A percentile compares a stretch with the other conserved stretches of the same genome.
Conservation (phyloP, 305 asterid genomes). For the Fraxinus sp. region DNA sequence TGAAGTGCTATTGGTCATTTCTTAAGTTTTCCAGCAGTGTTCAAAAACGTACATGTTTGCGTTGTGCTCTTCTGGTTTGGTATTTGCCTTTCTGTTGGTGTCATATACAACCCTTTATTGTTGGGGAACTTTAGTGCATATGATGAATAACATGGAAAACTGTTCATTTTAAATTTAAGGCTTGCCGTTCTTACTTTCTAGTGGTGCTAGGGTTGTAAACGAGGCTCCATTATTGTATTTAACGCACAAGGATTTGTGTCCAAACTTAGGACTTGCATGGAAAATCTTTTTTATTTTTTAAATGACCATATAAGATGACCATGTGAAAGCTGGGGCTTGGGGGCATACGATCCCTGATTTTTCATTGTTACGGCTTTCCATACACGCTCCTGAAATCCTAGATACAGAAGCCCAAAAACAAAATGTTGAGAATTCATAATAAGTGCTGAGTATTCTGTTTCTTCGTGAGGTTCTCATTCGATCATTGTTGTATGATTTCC, state of each 20-base stretch:
- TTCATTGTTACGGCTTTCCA: neutral
- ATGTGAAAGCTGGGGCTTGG: neutral
- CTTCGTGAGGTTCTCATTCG: neutral
- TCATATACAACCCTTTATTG: neutral
- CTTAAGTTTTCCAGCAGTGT: neutral
- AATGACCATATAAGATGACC: neutral
- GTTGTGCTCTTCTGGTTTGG: neutral
- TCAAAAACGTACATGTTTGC: neutral
- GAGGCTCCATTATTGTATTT: neutral
- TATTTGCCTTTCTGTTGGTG: neutral
- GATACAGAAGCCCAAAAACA: neutral
- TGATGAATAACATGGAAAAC: neutral
- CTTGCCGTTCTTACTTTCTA: neutral
- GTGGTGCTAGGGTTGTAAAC: neutral
- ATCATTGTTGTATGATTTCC: slow-evolving; percentile 10
- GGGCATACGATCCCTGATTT: neutral
- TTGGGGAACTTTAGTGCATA: neutral
- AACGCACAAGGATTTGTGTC: neutral
- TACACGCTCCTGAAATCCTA: neutral
- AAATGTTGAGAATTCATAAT: no score
- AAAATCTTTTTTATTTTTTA: neutral
- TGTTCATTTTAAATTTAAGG: neutral
- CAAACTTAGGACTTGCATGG: neutral
- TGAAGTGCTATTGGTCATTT: neutral
- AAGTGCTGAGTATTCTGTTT: neutral